Base-by-base conservation (phyloP, 2,329 filamentous ascomycete genomes). In the Xylariaceae sp. region DNA sequence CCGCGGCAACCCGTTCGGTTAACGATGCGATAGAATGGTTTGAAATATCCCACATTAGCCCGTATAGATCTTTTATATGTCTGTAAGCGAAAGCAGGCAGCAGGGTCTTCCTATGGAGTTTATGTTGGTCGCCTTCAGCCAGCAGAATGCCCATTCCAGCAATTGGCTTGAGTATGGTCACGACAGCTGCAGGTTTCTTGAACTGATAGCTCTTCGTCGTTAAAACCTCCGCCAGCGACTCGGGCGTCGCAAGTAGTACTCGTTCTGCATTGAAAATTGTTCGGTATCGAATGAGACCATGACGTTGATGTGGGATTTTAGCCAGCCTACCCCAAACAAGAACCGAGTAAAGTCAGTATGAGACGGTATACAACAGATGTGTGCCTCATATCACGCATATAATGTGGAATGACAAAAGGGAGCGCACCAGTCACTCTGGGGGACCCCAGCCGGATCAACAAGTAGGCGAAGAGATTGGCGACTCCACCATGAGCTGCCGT, bases 41-140 rank as follows among this genome's bases (percentile, higher is more conserved):
- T 30, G 58, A 56, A 26, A 60, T 56, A 13, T 57, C 54, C 58
- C 56, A 61, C 51, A 59, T 57, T 12, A 56, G 40, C 15, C 54
- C 54, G 26, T 59, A 54, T 9, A 59, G 47, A 10, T 57, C 54
- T 29, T 57, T 59, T 12, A 61, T 59, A 47, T 61, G 58, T 29
- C 58, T 50, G 15, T 56, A 60, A 2, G 56, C 53, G 15, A 60
- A 60, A 16, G 58, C 55, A 22, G 58, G 58, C 49, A 54, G 34
- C 26, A 60, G 36, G 3, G 56, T 56, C 34, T 42, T 58, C 21
- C 58, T 56, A 22, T 61, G 56, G 8, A 50, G 42, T 39, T 57
- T 61, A 49, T 59, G 58, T 16, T 47, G 48, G n/a, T 60, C 58
- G 16, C 58, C 58, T 15, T 59, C 58, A 16, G 49, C 49, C 8